phyloP scores from a whole-genome alignment of 305 asterid species.

The Solanum chacoense region DNA sequence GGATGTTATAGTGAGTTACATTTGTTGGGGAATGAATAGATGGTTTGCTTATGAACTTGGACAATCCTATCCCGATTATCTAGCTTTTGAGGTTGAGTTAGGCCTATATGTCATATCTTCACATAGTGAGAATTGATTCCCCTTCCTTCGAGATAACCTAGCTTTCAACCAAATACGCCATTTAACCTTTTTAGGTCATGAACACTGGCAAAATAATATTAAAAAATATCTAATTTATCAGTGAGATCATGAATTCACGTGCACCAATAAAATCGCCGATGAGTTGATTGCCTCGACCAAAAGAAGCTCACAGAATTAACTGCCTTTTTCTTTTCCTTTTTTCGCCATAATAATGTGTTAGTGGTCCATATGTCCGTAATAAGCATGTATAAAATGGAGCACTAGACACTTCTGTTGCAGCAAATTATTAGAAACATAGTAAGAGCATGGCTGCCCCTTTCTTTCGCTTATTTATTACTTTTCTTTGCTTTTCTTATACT shows the following conservation, averaged over 20 bases:
- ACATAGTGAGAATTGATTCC: neutral
- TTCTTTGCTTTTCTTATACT: slow-evolving; percentile 26
- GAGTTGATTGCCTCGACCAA: slow-evolving; percentile 11
- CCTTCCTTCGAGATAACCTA: neutral
- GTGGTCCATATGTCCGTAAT: slow-evolving; percentile 18
- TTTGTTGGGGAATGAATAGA: neutral
- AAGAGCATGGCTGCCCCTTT: slow-evolving; percentile 25
- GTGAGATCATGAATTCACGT: neutral
- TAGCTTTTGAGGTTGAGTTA: neutral
- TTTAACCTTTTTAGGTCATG: too few species aligned
- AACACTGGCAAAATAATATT: neutral
- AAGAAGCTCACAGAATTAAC: slow-evolving; percentile 9
- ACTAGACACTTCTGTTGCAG: neutral
- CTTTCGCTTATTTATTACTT: slow-evolving; percentile 20
- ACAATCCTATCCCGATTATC: neutral
- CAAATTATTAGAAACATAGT: neutral
- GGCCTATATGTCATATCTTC: neutral
- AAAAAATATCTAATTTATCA: neutral
- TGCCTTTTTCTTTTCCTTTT: slow-evolving; percentile 8
- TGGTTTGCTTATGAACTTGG: neutral
- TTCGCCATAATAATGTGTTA: slow-evolving; percentile 21
- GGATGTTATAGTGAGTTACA: neutral
- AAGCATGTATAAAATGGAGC: slow-evolving; percentile 2
- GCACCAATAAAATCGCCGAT: too few species aligned
- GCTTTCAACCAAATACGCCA: neutral